Evolutionary conservation across 176 grass and related monocot species (phyloP).

Genomic region (Dactylis glomerata): DNA sequence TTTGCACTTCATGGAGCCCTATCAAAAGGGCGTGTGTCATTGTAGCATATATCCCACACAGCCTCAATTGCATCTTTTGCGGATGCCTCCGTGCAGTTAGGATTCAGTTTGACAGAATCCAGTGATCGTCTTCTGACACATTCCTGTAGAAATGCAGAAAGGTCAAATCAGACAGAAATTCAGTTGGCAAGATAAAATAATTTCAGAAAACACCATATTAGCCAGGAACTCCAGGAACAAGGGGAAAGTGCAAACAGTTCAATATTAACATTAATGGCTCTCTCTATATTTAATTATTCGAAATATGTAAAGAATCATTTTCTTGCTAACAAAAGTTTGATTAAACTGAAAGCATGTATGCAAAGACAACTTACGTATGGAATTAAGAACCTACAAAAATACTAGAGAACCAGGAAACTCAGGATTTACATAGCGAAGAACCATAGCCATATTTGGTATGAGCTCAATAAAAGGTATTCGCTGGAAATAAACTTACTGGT

Average conservation of each 20-base stretch:
- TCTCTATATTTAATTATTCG: conserved; percentile 2
- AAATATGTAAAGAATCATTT: not conserved
- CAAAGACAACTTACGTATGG: not conserved
- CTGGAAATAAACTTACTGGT: conserved; percentile 53
- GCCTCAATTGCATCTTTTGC: conserved; percentile 92
- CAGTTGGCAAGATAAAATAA: not conserved
- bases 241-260: not conserved
- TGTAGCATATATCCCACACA: conserved; percentile 88
- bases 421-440: not conserved
- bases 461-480: conserved; percentile 4
- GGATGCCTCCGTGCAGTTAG: conserved; percentile 50
- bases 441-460: not conserved
- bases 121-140: conserved; percentile 81
- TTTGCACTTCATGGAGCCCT: conserved; percentile 57
- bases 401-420: not conserved
- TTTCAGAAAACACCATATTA: not conserved
- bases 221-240: not conserved
- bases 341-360: not conserved
- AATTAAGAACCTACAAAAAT: not conserved
- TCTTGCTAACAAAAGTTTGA: not conserved
- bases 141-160: conserved; percentile 52
- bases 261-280: not conserved
- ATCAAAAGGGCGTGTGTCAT: conserved; percentile 80
- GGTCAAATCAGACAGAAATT: conserved; percentile 6
- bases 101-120: conserved; percentile 63